phyloP scores from a whole-genome alignment of 2,329 filamentous ascomycete species.

The Sclerotinia borealis region DNA sequence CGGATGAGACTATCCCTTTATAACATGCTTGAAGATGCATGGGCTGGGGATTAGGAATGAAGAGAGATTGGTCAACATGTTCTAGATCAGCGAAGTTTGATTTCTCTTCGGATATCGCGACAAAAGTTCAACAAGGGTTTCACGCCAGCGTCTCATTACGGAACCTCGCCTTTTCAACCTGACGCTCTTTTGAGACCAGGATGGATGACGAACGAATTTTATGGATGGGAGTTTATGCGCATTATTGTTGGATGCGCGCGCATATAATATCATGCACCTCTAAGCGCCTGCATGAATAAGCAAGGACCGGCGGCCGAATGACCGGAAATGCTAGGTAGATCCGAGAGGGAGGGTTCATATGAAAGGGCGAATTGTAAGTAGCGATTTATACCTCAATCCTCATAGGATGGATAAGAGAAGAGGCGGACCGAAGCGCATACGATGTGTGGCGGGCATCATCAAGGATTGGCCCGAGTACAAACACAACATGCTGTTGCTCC shows the following conservation, averaged over 20 bases:
- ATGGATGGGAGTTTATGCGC: not conserved
- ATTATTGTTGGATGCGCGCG: slow-evolving; percentile 12
- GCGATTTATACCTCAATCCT: not conserved
- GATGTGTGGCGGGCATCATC: not conserved
- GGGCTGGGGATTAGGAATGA: not conserved
- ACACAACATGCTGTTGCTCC: slow-evolving; percentile 11
- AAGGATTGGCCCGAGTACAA: slow-evolving; percentile 6
- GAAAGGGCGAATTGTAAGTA: not conserved
- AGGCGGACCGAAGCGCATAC: slow-evolving; percentile 7
- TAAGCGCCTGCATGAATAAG: slow-evolving; percentile 15
- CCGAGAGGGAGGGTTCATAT: not conserved
- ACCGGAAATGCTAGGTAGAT: slow-evolving; percentile 1
- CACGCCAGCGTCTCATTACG: slow-evolving; percentile 4
- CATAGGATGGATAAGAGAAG: slow-evolving; percentile 1
- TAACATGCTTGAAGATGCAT: not conserved
- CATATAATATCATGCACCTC: slow-evolving; percentile 12
- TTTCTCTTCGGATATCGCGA: slow-evolving; percentile 8
- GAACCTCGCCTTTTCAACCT: not conserved
- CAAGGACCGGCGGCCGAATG: not conserved
- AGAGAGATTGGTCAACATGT: not conserved
- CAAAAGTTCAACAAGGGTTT: not conserved
- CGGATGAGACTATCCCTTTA: not conserved
- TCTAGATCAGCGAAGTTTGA: not conserved
- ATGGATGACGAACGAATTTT: not conserved
- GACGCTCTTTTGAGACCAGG: not conserved